Evolutionary conservation across 2,329 filamentous ascomycete species (phyloP).

Genomic region (Zymoseptoria tritici): DNA sequence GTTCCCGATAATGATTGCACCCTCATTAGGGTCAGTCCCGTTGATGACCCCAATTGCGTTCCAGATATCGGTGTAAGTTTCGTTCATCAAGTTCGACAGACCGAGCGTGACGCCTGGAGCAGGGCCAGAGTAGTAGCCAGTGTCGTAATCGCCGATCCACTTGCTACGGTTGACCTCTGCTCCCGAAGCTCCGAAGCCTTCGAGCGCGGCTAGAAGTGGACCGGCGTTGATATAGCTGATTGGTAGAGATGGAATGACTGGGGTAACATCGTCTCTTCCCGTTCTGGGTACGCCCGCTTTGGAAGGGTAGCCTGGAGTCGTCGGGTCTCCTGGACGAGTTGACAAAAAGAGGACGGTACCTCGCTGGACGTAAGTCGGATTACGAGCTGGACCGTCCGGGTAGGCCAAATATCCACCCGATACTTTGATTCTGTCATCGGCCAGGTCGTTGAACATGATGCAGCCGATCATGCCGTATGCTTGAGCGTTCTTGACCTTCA

Average conservation of each 20-base stretch:
- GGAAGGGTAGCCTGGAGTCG: constrained; percentile 79
- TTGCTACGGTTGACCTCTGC: constrained; percentile 45
- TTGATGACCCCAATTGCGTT: constrained; percentile 64
- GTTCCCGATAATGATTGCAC: constrained; percentile 46
- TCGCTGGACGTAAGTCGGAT: constrained; percentile 40
- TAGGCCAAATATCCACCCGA: constrained; percentile 41
- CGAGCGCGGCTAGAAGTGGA: constrained; percentile 72
- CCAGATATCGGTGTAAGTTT: constrained; percentile 75
- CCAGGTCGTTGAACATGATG: background rate
- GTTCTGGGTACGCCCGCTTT: constrained; percentile 69
- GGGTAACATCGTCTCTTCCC: constrained; percentile 56
- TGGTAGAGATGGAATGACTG: constrained; percentile 76
- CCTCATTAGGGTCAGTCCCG: constrained; percentile 52
- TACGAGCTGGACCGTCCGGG: constrained; percentile 37
- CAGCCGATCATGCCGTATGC: constrained; percentile 2
- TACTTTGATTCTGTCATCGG: constrained; percentile 33
- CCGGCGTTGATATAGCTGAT: constrained; percentile 77
- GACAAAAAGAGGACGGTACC: constrained; percentile 53
- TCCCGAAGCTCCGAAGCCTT: constrained; percentile 65
- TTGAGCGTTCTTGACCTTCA: constrained; percentile 42
- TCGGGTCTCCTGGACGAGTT: constrained; percentile 59
- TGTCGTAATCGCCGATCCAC: constrained; percentile 60
- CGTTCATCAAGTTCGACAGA: constrained; percentile 71
- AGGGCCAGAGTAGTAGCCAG: constrained; percentile 74
- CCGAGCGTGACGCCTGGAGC: constrained; percentile 65